These are phyloP conservation scores for Skeletonema tropicum DNA, from an alignment of 108 stramenopile genomes.

Conservation along the genomic window DNA sequence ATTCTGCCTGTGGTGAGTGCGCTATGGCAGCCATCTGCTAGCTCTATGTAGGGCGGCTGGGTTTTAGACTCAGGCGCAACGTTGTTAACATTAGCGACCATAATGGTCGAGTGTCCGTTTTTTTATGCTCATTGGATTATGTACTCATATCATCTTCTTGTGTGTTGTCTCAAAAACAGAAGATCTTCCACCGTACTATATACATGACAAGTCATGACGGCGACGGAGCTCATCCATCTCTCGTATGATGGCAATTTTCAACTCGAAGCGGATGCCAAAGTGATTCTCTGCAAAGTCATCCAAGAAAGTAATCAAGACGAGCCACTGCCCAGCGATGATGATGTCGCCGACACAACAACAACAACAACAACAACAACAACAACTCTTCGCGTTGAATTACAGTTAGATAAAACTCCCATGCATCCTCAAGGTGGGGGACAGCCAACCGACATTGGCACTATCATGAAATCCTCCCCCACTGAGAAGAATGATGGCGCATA, in stretches of 20 bases:
- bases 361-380: too few relatives aligned
- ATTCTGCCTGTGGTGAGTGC: too few relatives aligned
- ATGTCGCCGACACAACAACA: not conserved
- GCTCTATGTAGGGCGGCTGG: too few relatives aligned
- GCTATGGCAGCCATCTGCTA: too few relatives aligned
- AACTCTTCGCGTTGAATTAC: conserved; percentile 35
- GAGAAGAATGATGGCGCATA: not conserved
- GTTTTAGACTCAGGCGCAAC: too few relatives aligned
- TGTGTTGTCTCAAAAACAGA: too few relatives aligned
- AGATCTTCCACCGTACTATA: too few relatives aligned
- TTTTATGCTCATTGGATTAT: too few relatives aligned
- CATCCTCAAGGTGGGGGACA: conserved; percentile 91
- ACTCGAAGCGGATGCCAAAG: conserved; percentile 56
- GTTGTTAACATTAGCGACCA: too few relatives aligned
- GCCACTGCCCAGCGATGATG: conserved; percentile 1
- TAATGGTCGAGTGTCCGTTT: too few relatives aligned
- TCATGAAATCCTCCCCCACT: not conserved
- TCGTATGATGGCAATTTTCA: conserved; percentile 77
- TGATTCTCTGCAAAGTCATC: conserved; percentile 31
- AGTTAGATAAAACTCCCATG: conserved; percentile 72
- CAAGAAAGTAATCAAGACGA: not conserved
- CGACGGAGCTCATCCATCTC: conserved; percentile 74
- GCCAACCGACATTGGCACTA: conserved; percentile 70
- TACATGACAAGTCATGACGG: not conserved
- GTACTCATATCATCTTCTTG: too few relatives aligned